Percentiles rank a stretch among this genome's conserved stretches.
These are phyloP conservation scores for Leishmania turanica DNA, from an alignment of 208 protist genomes.

Conservation along the genomic window DNA sequence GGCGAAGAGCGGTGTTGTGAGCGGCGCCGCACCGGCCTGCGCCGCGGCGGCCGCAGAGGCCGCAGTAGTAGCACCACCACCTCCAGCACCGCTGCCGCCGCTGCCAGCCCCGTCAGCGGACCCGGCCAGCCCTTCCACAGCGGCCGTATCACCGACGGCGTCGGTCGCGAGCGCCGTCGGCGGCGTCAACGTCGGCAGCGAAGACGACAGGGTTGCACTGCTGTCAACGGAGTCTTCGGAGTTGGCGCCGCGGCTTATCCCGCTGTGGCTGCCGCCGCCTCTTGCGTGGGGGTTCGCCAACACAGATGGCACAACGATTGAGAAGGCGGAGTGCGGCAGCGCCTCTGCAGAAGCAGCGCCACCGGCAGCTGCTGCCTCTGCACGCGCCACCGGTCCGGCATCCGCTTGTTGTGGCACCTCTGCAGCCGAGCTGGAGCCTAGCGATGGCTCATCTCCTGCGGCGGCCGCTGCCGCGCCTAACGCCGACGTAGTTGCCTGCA, in stretches of 20 bases:
- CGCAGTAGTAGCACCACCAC: background rate
- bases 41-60: background rate
- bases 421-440: background rate
- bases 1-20: constrained; percentile 13
- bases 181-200: constrained; percentile 6
- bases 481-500: constrained; percentile 7
- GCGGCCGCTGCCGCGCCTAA: background rate
- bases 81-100: background rate
- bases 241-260: background rate
- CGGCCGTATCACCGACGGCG: background rate
- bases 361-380: background rate
- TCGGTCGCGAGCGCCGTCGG: background rate
- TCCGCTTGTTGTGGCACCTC: background rate
- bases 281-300: background rate
- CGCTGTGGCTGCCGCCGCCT: background rate
- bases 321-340: constrained; percentile 5
- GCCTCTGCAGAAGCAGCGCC: background rate
- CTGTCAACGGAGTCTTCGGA: constrained; percentile 9
- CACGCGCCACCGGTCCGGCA: background rate
- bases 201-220: constrained; percentile 3
- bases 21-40: background rate
- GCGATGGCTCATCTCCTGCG: background rate
- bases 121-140: background rate
- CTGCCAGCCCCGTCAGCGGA: background rate
- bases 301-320: constrained; percentile 7